Percentiles rank a stretch among this genome's conserved stretches.
These are phyloP conservation scores for Acidiella bohemica DNA, from an alignment of 495 filamentous ascomycete species.

Conservation along the genomic window DNA sequence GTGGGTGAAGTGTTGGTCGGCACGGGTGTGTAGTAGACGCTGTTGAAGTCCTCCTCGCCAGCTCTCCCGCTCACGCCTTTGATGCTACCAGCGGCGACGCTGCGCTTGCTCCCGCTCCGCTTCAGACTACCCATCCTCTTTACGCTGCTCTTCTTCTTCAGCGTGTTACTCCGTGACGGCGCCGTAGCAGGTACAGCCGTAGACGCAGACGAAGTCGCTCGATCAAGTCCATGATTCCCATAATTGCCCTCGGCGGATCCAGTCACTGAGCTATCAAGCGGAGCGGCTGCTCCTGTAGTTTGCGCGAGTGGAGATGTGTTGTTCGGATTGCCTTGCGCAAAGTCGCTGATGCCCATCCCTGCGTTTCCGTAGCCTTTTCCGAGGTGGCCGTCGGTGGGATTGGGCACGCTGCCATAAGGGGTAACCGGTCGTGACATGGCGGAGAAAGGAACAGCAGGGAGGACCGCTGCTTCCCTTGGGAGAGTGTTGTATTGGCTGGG, in stretches of 20 bases:
- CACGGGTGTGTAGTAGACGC: conserved; percentile 75
- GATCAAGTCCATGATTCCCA: conserved; percentile 24
- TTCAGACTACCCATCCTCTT: conserved; percentile 60
- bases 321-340: conserved; percentile 31
- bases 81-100: conserved; percentile 66
- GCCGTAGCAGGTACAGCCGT: conserved; percentile 19
- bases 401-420: conserved; percentile 20
- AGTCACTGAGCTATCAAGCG: too few species aligned
- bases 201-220: conserved; percentile 30
- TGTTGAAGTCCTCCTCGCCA: conserved; percentile 54
- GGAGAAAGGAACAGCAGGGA: too few species aligned
- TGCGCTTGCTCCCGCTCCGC: conserved; percentile 55
- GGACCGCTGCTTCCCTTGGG: too few species aligned
- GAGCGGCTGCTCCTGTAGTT: conserved; percentile 23
- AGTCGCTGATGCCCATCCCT: conserved; percentile 24
- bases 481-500: too few species aligned
- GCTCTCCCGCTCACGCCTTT: conserved; percentile 42
- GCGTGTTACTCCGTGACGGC: conserved; percentile 58
- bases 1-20: conserved; percentile 80
- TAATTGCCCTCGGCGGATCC: conserved; percentile 57
- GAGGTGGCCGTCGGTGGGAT: conserved; percentile 20
- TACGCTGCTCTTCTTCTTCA: conserved; percentile 76
- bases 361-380: conserved; percentile 24
- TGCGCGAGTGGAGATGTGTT: conserved; percentile 33
- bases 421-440: conserved; percentile 20